Evolutionary conservation across 352 stramenopile species (phyloP).

Genomic region (Phytophthora colocasiae): DNA sequence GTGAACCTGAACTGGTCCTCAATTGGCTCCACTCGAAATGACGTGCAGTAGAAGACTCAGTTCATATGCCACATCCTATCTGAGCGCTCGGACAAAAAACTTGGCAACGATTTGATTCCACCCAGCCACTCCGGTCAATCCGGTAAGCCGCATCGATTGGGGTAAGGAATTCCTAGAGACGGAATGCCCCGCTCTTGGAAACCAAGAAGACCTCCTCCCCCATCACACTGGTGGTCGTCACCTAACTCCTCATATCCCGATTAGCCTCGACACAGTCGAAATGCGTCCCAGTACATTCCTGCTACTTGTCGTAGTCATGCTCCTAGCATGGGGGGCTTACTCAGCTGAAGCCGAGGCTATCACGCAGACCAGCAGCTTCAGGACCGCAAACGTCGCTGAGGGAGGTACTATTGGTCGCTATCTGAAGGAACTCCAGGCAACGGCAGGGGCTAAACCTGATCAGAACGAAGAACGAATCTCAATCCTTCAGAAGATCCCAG

Average conservation of each 20-base stretch:
- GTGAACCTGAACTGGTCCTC: background rate
- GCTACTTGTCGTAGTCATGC: background rate
- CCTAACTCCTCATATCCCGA: constrained; percentile 1
- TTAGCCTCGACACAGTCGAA: background rate
- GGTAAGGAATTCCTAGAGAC: background rate
- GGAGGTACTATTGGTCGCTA: constrained; percentile 1
- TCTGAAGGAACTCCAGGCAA: constrained; percentile 4
- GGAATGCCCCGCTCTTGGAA: constrained; percentile 1
- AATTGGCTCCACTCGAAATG: constrained; percentile 5
- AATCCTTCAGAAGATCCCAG: constrained; percentile 1
- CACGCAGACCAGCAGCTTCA: background rate
- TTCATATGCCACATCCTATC: constrained; percentile 3
- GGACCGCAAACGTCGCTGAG: background rate
- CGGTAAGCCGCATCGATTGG: background rate
- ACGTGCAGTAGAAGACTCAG: constrained; percentile 2
- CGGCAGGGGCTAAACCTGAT: too few relatives aligned
- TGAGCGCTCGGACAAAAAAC: constrained; percentile 9
- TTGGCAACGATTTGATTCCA: constrained; percentile 7
- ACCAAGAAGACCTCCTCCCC: background rate
- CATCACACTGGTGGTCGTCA: background rate
- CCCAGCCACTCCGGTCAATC: background rate
- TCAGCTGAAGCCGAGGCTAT: background rate
- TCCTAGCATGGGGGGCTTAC: background rate
- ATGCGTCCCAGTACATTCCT: constrained; percentile 7
- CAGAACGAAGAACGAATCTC: constrained; percentile 13